phyloP scores from a whole-genome alignment of 208 protist species.

The Leishmania tropica region DNA sequence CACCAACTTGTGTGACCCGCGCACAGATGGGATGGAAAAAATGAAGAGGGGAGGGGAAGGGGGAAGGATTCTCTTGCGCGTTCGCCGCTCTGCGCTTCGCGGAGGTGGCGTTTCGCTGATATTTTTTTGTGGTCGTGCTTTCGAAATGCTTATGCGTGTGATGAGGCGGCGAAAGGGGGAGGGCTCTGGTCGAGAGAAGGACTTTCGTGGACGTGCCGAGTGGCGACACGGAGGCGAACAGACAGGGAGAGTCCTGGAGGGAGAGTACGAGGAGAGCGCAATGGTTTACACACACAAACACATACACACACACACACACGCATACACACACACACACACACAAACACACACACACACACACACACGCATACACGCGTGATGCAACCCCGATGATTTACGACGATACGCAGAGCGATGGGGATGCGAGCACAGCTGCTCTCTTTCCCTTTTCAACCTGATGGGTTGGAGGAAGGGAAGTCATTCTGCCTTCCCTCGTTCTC shows the following conservation, averaged over 20 bases:
- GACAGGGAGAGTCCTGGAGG: neutral
- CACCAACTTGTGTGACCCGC: neutral
- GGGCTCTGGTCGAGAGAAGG: neutral
- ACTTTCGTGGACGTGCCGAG: neutral
- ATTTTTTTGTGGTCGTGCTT: too few species aligned
- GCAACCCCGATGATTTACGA: neutral
- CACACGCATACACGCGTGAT: neutral
- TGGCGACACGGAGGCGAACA: neutral
- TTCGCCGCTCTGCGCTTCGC: too few species aligned
- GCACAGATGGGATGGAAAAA: neutral
- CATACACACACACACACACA: neutral
- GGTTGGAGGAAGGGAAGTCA: neutral
- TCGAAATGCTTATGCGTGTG: too few species aligned
- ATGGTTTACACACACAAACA: neutral
- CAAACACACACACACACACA: neutral
- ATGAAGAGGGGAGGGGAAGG: neutral
- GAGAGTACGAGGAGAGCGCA: slow-evolving; percentile 4
- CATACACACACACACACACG: neutral
- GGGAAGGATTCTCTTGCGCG: too few species aligned
- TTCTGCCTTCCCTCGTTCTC: neutral
- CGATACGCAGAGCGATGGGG: neutral
- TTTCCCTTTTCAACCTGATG: neutral
- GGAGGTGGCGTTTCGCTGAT: neutral
- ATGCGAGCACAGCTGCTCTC: neutral
- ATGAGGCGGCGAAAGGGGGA: too few species aligned